Evolutionary conservation across 1,284 basidiomycete genomes (phyloP), one percentile per base, ranked within the genome.

Genomic region (Irpex rosettiformis): DNA sequence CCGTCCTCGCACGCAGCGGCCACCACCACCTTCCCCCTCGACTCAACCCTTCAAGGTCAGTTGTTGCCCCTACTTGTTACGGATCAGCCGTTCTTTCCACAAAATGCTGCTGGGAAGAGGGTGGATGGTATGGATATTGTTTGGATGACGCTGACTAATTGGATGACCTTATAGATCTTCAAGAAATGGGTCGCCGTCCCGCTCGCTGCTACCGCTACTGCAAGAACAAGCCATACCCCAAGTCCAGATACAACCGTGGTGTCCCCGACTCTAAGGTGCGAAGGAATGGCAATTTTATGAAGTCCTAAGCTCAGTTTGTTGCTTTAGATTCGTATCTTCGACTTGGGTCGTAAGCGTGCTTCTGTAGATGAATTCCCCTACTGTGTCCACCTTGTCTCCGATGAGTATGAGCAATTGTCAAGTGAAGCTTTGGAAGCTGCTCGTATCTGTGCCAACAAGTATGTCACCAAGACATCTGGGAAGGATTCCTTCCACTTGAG

Each of bases 401-500:
- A 98, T 72, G 96, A 98, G 79, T 97, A 98, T 77, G 96, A 99
- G 77, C 96, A 99, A 74, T 85, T 98, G 59, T 96, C 94, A 33
- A 91, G 88, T 52, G 96, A 98, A 77, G 96, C 96, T 55, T 89
- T 98, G 61, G 96, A 99, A 80, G 96, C 96, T 48, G 96, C 96
- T 59, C 96, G 96, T 80, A 99, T 99, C 69, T 98, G 96, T 73
- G 94, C 94, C 77, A 98, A 98, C 93, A 98, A 98, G 82, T 98
- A 98, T 78, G 91, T 98, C 67, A 96, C 94, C 72, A 98, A 98
- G 88, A 95, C 92, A 24, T 88, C 93, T 55, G 96, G 96, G 73
- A 98, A 98, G 82, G 96, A 99, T 72, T 93, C 96, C 21, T 98
- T 99, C 95, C 96, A 99, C 78, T 77, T 98, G 75, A 88, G 96